Base-by-base conservation (phyloP, 2,329 filamentous ascomycete species). In the Sporothrix inflata region DNA sequence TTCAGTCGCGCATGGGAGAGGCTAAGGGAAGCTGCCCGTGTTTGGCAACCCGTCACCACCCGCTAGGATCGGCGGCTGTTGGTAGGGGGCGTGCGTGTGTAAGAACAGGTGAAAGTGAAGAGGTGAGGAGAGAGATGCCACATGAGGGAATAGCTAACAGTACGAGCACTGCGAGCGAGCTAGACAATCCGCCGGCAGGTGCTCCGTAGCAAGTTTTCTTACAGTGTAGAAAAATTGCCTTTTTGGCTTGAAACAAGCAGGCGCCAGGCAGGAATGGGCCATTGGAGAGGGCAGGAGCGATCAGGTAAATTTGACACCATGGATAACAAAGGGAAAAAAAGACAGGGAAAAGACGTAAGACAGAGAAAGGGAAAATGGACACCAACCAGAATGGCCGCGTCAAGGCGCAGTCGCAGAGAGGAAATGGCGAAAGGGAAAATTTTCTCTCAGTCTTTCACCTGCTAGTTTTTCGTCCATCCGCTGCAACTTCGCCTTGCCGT, bases 151-250 rank as follows among this genome's bases (percentile, higher is more conserved):
- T 9, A n/a, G 21, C 61, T 45, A 27, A 45, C 11, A 30, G 21
- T 19, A 47, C 47, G 24, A n/a, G 40, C 38, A 45, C 21, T 19
- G 40, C 40, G 19, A 40, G 19, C 24, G 63, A 67, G 63, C 42
- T 67, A 67, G 63, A 49, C 63, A 67, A 67, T 67, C 16, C 24
- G 63, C 63, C 40, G 63, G 63, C 63, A 67, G 63, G 24, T 47
- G 63, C 42, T 47, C 38, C 11, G 38, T 45, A 65, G 40, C 40
- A 45, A n/a, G 1, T 47, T 27, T 27, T 14, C 16, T 57, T 27
- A 5, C 24, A 16, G 7, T 21, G 57, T 27, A 47, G 60, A 65
- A 65, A 47, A 47, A 27, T 8, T 65, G 40, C 4, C 8, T 14
- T 21, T 27, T 24, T 7, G 30, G 38, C 38, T 49, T 66, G 61